Evolutionary conservation across 2,329 filamentous ascomycete genomes (phyloP).

Genomic region (Coniochaeta sp.): DNA sequence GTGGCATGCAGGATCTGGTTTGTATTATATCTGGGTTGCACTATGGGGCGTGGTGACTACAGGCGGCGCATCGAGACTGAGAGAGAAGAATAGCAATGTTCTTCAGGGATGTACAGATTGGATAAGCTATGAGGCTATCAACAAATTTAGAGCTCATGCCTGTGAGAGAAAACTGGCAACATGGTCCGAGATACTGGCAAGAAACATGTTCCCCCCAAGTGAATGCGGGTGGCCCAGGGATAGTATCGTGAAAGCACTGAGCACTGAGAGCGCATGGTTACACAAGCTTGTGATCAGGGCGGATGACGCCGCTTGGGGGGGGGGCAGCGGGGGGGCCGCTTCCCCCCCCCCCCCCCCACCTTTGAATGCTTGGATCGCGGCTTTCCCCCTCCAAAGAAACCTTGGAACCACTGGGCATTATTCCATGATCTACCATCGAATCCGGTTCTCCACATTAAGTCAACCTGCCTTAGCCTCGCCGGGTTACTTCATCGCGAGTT

Average conservation of each 20-base stretch:
- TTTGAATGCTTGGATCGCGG: neutral
- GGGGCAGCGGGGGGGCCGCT: no score
- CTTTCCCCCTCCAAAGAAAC: neutral
- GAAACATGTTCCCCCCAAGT: neutral
- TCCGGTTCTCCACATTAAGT: neutral
- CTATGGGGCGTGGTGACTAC: neutral
- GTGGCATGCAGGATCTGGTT: neutral
- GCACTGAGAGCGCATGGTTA: no score
- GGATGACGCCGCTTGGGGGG: conserved; percentile 20
- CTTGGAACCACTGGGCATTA: neutral
- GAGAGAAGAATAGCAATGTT: neutral
- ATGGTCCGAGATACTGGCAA: neutral
- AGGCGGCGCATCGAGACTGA: neutral
- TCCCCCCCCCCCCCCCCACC: no score
- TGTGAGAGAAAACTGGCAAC: neutral
- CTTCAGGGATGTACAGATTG: neutral
- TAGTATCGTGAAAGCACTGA: no score
- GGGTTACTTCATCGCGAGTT: neutral
- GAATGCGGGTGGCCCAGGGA: no score
- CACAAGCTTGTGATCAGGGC: neutral
- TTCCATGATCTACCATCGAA: conserved; percentile 1
- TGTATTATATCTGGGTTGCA: neutral
- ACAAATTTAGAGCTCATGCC: neutral
- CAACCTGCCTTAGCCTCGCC: neutral
- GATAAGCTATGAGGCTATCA: neutral